Conservation (phyloP, 495 filamentous ascomycete species). For the Aspergillus avenaceus region DNA sequence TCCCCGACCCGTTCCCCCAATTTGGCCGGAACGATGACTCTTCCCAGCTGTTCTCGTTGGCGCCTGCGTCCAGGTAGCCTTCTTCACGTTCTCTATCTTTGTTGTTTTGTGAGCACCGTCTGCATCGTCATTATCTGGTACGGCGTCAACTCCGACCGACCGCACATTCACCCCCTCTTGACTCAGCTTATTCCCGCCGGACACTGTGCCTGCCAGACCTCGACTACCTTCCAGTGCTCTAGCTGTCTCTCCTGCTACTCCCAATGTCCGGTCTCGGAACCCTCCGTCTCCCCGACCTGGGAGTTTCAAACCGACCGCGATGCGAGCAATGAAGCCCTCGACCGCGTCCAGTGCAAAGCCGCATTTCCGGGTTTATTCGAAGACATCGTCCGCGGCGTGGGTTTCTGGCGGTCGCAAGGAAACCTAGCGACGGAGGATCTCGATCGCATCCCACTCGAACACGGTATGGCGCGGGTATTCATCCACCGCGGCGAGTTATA, state of each 20-base stretch:
- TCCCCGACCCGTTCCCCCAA: neutral
- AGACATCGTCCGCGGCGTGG: constrained; percentile 35
- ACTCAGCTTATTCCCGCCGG: constrained; percentile 39
- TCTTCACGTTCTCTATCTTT: constrained; percentile 20
- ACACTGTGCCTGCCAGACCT: constrained; percentile 38
- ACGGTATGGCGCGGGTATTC: constrained; percentile 34
- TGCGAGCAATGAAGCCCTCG: constrained; percentile 32
- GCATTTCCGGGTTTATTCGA: constrained; percentile 47
- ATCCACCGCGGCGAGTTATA: constrained; percentile 34
- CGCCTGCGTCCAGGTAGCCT: constrained; percentile 20
- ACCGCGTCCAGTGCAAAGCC: constrained; percentile 31
- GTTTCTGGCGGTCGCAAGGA: constrained; percentile 26
- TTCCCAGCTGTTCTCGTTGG: constrained; percentile 19
- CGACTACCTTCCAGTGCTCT: constrained; percentile 37
- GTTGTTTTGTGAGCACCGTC: constrained; percentile 14
- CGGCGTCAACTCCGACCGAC: constrained; percentile 36
- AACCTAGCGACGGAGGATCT: constrained; percentile 29
- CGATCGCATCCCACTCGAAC: constrained; percentile 22
- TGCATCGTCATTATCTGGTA: constrained; percentile 31
- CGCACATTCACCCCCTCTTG: constrained; percentile 34
- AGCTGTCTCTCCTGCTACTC: constrained; percentile 35
- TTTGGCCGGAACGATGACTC: constrained; percentile 18
- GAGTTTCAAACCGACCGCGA: constrained; percentile 32
- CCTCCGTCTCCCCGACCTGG: constrained; percentile 21
- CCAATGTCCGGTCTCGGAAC: constrained; percentile 6